These are phyloP conservation scores for Peribolospora baueri DNA, from an alignment of 768 basidiomycete species.

Conservation along the genomic window DNA sequence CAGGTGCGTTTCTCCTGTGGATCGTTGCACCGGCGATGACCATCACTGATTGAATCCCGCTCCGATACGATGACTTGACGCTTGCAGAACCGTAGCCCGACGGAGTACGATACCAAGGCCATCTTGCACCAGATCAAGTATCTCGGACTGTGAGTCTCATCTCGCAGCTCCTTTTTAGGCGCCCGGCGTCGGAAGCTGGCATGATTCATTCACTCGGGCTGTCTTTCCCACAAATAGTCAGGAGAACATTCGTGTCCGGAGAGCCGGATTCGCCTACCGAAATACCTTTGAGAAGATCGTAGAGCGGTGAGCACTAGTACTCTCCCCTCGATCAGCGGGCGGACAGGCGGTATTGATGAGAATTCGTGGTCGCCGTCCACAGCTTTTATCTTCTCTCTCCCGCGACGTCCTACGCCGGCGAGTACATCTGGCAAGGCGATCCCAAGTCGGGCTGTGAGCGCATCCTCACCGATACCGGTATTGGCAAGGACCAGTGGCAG, in stretches of 20 bases:
- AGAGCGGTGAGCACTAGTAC: conserved; percentile 30
- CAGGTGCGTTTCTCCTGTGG: neutral
- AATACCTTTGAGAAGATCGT: conserved; percentile 99
- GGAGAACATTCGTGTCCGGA: conserved; percentile 90
- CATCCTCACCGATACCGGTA: conserved; percentile 84
- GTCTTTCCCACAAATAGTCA: conserved; percentile 21
- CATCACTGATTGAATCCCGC: too few species aligned
- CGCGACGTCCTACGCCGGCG: conserved; percentile 88
- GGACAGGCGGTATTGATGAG: neutral
- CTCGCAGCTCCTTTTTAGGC: too few species aligned
- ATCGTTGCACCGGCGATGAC: too few species aligned
- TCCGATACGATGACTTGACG: too few species aligned
- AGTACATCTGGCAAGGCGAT: conserved; percentile 90
- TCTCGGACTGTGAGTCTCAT: conserved; percentile 36
- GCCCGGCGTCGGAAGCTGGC: too few species aligned
- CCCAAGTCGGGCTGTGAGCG: conserved; percentile 71
- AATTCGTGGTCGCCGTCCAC: neutral
- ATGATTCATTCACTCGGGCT: too few species aligned
- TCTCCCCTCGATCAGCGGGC: neutral
- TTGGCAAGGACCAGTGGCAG: conserved; percentile 93
- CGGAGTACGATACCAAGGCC: conserved; percentile 82
- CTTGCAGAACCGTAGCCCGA: conserved; percentile 57
- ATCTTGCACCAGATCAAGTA: conserved; percentile 98
- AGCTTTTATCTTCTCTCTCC: conserved; percentile 81
- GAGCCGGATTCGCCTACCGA: conserved; percentile 92